phyloP scores from a whole-genome alignment of 2,329 filamentous ascomycete species.

The Diaporthe caulivora region DNA sequence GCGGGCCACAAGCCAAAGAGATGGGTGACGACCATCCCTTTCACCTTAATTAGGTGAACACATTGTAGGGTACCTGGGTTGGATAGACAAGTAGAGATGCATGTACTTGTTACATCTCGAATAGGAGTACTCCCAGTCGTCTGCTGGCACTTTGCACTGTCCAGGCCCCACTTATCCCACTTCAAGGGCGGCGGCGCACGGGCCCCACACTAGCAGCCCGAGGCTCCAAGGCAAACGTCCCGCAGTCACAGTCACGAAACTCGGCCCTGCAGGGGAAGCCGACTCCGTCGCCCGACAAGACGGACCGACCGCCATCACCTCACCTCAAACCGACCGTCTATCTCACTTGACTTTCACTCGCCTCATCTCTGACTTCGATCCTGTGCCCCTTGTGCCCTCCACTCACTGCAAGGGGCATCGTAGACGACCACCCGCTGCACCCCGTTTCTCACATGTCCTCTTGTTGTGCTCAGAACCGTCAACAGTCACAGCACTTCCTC shows the following conservation, averaged over 20 bases:
- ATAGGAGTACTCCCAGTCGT: background rate
- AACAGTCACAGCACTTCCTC: background rate
- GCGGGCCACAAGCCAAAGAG: background rate
- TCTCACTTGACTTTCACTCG: slow-evolving; percentile 11
- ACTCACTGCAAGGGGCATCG: slow-evolving; percentile 1
- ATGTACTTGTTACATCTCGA: background rate
- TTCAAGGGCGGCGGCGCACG: background rate
- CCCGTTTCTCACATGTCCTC: background rate
- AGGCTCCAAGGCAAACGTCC: slow-evolving; percentile 22
- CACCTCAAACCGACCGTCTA: background rate
- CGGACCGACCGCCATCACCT: slow-evolving; percentile 2
- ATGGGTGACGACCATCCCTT: background rate
- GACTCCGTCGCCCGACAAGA: slow-evolving; percentile 1
- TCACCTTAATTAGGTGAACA: background rate
- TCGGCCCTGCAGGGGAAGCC: slow-evolving; percentile 11
- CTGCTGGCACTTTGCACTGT: background rate
- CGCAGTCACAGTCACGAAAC: background rate
- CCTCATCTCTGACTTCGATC: background rate
- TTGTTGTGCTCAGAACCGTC: background rate
- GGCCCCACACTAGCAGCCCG: background rate
- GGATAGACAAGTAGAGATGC: background rate
- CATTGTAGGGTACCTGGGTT: background rate
- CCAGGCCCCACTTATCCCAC: slow-evolving; percentile 8
- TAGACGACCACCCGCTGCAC: background rate
- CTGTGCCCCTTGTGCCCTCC: background rate